Percentiles rank a stretch among this genome's conserved stretches.
These are phyloP conservation scores for Discostella stelligera DNA, from an alignment of 352 stramenopile species.

Conservation along the genomic window DNA sequence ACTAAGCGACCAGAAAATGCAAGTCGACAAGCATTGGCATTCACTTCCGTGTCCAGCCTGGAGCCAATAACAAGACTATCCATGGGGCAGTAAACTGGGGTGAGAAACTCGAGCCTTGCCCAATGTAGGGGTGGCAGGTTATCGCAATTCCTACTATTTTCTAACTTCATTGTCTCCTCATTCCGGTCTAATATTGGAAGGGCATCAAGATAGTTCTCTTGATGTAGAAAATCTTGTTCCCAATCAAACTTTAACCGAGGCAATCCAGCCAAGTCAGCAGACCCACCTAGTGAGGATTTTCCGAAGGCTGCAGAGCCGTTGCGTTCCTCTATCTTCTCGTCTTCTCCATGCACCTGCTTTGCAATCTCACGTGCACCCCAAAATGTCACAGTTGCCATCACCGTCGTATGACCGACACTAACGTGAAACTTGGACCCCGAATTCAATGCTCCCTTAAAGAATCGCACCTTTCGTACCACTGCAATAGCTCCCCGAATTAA, in stretches of 20 bases:
- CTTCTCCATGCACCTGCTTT: slow-evolving; percentile 30
- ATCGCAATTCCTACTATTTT: slow-evolving; percentile 22
- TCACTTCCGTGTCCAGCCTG: slow-evolving; percentile 77
- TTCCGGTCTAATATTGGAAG: slow-evolving; percentile 46
- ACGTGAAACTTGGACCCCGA: slow-evolving; percentile 86
- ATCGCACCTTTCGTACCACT: slow-evolving; percentile 84
- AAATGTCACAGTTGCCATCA: slow-evolving; percentile 87
- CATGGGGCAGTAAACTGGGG: slow-evolving; percentile 80
- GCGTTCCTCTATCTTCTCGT: slow-evolving; percentile 25
- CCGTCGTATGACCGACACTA: slow-evolving; percentile 86
- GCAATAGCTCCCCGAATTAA: slow-evolving; percentile 81
- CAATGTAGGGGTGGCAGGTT: slow-evolving; percentile 76
- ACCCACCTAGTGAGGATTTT: slow-evolving; percentile 68
- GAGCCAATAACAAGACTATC: slow-evolving; percentile 85
- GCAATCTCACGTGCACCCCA: slow-evolving; percentile 85
- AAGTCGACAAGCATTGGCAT: slow-evolving; percentile 82
- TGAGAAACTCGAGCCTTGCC: slow-evolving; percentile 84
- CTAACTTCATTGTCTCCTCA: slow-evolving; percentile 15
- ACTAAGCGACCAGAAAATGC: slow-evolving; percentile 84
- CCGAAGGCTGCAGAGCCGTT: slow-evolving; percentile 27
- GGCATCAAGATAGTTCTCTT: slow-evolving; percentile 72
- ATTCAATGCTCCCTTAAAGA: slow-evolving; percentile 75
- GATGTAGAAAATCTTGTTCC: slow-evolving; percentile 79
- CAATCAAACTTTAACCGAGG: slow-evolving; percentile 77
- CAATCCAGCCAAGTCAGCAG: slow-evolving; percentile 68